These are phyloP conservation scores for Odonthalia washingtoniensis DNA, from an alignment of 31 red algal species.

Conservation along the genomic window DNA sequence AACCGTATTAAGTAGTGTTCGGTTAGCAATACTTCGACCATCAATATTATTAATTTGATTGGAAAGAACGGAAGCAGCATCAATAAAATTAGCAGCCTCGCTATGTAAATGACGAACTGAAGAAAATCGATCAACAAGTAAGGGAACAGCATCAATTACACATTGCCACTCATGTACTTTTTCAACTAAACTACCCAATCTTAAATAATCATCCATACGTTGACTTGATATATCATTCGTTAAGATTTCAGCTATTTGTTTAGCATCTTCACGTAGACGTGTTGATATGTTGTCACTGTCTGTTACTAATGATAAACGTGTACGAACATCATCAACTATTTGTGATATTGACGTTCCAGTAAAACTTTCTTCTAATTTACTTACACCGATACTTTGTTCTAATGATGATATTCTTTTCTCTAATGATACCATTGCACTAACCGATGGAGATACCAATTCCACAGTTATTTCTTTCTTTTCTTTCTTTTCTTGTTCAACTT, in stretches of 20 bases:
- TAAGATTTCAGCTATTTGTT: conserved; percentile 55
- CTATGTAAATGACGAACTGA: conserved; percentile 50
- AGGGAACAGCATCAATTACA: conserved; percentile 39
- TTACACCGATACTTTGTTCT: conserved; percentile 39
- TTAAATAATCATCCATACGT: conserved; percentile 16
- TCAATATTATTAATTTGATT: conserved; percentile 47
- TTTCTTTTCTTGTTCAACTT: background rate
- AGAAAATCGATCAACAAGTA: conserved; percentile 50
- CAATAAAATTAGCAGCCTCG: conserved; percentile 54
- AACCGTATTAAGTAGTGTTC: conserved; percentile 49
- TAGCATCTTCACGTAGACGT: conserved; percentile 48
- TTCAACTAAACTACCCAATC: conserved; percentile 43
- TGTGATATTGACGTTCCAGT: conserved; percentile 25
- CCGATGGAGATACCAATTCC: conserved; percentile 50
- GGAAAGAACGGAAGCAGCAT: conserved; percentile 16
- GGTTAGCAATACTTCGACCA: conserved; percentile 42
- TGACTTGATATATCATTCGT: conserved; percentile 38
- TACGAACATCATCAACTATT: conserved; percentile 43
- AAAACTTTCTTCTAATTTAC: conserved; percentile 8
- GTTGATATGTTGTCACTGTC: conserved; percentile 36
- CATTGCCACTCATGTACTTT: conserved; percentile 63
- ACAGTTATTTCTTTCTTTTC: conserved; percentile 27
- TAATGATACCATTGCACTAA: conserved; percentile 4
- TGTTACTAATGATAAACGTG: conserved; percentile 21
- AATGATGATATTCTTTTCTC: conserved; percentile 49